Evolutionary conservation across 768 basidiomycete species (phyloP).

Genomic region (Sarcodon aspratus): DNA sequence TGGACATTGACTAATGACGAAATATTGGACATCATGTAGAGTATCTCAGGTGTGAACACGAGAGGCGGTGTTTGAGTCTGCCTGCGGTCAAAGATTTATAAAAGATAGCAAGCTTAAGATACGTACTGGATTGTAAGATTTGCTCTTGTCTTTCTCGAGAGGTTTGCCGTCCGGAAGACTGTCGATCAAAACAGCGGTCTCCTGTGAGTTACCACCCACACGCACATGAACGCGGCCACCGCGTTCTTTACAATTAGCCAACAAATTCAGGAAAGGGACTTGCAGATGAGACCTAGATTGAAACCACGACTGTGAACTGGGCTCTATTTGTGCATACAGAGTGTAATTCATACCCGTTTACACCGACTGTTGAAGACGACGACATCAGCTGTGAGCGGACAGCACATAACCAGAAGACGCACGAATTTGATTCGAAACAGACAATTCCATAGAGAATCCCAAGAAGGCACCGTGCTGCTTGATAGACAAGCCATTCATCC

Average conservation of each 20-base stretch:
- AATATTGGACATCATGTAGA: slow-evolving; percentile 38
- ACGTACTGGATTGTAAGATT: slow-evolving; percentile 5
- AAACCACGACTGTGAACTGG: not conserved
- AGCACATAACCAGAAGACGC: slow-evolving; percentile 14
- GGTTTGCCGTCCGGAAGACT: slow-evolving; percentile 14
- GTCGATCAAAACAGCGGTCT: slow-evolving; percentile 21
- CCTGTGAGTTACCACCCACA: slow-evolving; percentile 44
- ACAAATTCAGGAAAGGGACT: slow-evolving; percentile 34
- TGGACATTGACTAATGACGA: slow-evolving; percentile 28
- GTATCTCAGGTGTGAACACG: slow-evolving; percentile 34
- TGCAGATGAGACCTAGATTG: slow-evolving; percentile 12
- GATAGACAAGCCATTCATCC: slow-evolving; percentile 26
- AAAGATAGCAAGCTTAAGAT: slow-evolving; percentile 12
- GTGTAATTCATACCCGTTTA: slow-evolving; percentile 4
- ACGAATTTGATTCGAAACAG: slow-evolving; percentile 54
- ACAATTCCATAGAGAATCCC: slow-evolving; percentile 70
- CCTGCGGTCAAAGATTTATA: slow-evolving; percentile 17
- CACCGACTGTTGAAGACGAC: slow-evolving; percentile 3
- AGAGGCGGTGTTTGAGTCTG: slow-evolving; percentile 44
- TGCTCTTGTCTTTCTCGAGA: slow-evolving; percentile 19
- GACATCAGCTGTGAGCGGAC: not conserved
- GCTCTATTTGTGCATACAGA: not conserved
- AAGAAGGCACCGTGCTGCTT: slow-evolving; percentile 44
- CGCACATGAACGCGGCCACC: slow-evolving; percentile 30
- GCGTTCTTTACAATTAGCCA: slow-evolving; percentile 30